Percentiles rank a stretch among this genome's conserved stretches.
phyloP scores from a whole-genome alignment of 306 rosid genomes.

The Fagus sylvatica region DNA sequence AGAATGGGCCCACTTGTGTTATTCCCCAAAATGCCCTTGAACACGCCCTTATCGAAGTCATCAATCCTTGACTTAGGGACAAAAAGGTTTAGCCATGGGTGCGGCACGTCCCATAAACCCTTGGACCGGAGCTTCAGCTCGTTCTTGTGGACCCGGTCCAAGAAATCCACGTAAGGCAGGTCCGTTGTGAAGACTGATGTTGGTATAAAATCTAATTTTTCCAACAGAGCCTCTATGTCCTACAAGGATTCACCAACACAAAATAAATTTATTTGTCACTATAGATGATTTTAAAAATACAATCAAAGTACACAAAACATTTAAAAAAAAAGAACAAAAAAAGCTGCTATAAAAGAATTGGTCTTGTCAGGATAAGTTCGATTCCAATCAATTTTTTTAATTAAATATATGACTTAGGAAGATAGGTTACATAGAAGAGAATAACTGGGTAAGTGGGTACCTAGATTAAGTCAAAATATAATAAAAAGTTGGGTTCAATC shows the following conservation, averaged over 20 bases:
- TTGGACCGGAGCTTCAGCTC: slow-evolving; percentile 88
- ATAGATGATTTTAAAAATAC: background rate
- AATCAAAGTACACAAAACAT: slow-evolving; percentile 2
- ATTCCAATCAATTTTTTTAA: slow-evolving; percentile 2
- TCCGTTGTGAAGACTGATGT: slow-evolving; percentile 81
- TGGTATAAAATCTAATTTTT: slow-evolving; percentile 60
- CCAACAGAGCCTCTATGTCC: slow-evolving; percentile 65
- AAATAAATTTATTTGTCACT: background rate
- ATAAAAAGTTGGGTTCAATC: slow-evolving; percentile 32
- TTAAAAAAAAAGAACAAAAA: background rate
- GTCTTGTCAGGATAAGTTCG: slow-evolving; percentile 44
- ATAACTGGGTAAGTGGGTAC: slow-evolving; percentile 53
- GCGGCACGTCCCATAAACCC: slow-evolving; percentile 91
- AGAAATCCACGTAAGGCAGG: slow-evolving; percentile 77
- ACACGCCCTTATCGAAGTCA: slow-evolving; percentile 83
- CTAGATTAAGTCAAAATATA: slow-evolving; percentile 34
- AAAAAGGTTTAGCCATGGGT: slow-evolving; percentile 98
- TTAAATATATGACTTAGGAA: slow-evolving; percentile 1
- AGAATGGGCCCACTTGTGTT: slow-evolving; percentile 96
- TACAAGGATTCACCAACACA: slow-evolving; percentile 21
- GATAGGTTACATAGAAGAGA: slow-evolving; percentile 30
- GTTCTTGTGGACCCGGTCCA: slow-evolving; percentile 92
- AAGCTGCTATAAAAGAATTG: slow-evolving; percentile 27
- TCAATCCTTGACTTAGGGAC: slow-evolving; percentile 84
- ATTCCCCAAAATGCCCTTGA: slow-evolving; percentile 88